phyloP scores from a whole-genome alignment of 805 yeast genomes.

The Saccharomycopsis guyanensis region DNA sequence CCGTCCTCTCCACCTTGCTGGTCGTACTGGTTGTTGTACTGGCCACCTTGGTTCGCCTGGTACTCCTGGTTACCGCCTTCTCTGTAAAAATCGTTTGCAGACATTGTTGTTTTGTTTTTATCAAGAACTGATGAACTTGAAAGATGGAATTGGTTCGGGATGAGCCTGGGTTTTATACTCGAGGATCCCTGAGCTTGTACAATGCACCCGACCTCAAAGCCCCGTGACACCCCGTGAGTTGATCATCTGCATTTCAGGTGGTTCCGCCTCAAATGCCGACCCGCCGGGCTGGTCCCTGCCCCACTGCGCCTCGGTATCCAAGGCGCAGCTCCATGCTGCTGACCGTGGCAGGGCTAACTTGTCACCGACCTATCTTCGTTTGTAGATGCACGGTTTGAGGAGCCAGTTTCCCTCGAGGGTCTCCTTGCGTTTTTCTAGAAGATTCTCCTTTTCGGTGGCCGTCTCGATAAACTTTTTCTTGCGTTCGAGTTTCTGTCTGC shows the following conservation, averaged over 20 bases:
- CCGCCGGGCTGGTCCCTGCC: no score
- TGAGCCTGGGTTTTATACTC: no score
- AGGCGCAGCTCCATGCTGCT: no score
- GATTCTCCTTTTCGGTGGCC: conserved; percentile 53
- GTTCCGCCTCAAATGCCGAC: no score
- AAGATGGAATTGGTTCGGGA: no score
- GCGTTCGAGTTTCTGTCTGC: conserved; percentile 53
- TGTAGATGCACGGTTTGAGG: conserved; percentile 92
- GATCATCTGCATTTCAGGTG: no score
- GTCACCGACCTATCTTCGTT: conserved; percentile 75
- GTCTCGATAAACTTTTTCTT: conserved; percentile 63
- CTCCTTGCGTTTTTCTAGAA: conserved; percentile 45
- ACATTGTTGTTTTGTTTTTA: conserved; percentile 5
- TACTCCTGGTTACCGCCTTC: conserved; percentile 2
- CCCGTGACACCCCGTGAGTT: no score
- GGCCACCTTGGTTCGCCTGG: neutral
- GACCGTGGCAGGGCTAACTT: no score
- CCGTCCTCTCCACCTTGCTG: conserved; percentile 5
- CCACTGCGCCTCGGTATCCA: no score
- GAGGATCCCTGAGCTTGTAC: no score
- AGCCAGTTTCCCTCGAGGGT: conserved; percentile 80
- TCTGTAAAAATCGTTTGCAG: conserved; percentile 16
- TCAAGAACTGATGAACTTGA: neutral
- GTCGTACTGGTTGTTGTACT: conserved; percentile 1
- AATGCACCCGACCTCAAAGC: no score